Evolutionary conservation across 495 filamentous ascomycete species (phyloP).

Genomic region (Umbilicaria muhlenbergii): DNA sequence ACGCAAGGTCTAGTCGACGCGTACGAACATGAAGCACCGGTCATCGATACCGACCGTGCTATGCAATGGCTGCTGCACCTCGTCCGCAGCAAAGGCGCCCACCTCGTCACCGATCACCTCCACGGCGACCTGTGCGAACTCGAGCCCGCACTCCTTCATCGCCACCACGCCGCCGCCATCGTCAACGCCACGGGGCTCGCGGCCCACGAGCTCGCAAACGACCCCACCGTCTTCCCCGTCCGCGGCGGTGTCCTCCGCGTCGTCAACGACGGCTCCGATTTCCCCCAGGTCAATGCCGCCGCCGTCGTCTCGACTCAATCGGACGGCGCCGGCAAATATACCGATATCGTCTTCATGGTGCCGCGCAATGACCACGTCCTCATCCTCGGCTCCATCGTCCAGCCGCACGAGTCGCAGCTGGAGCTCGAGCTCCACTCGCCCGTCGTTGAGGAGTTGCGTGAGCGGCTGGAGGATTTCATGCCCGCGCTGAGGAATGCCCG

Average conservation of each 20-base stretch:
- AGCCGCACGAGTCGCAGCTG: constrained; percentile 23
- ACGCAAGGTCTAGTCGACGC: constrained; percentile 28
- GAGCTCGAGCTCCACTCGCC: constrained; percentile 23
- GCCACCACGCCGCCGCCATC: constrained; percentile 26
- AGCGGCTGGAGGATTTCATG: constrained; percentile 25
- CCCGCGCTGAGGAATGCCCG: constrained; percentile 24
- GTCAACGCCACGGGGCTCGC: constrained; percentile 28
- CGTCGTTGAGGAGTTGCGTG: constrained; percentile 23
- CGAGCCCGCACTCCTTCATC: constrained; percentile 18
- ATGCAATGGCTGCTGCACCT: constrained; percentile 22
- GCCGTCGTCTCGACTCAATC: constrained; percentile 22
- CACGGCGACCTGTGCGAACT: constrained; percentile 20
- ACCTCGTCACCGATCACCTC: constrained; percentile 23
- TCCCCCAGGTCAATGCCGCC: constrained; percentile 26
- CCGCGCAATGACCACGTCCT: constrained; percentile 32
- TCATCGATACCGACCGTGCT: constrained; percentile 33
- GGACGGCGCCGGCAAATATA: constrained; percentile 15
- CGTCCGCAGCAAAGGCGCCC: constrained; percentile 25
- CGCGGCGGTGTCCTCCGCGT: constrained; percentile 30
- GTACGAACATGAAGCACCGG: constrained; percentile 26
- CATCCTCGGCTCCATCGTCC: constrained; percentile 23
- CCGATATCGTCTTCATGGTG: constrained; percentile 27
- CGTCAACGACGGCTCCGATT: constrained; percentile 28
- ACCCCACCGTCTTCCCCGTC: constrained; percentile 24
- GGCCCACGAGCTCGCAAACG: constrained; percentile 18